A percentile compares a stretch with the other conserved stretches of the same genome.
These are phyloP conservation scores for Globisporangium nodosum DNA, from an alignment of 352 stramenopile species.

Conservation along the genomic window DNA sequence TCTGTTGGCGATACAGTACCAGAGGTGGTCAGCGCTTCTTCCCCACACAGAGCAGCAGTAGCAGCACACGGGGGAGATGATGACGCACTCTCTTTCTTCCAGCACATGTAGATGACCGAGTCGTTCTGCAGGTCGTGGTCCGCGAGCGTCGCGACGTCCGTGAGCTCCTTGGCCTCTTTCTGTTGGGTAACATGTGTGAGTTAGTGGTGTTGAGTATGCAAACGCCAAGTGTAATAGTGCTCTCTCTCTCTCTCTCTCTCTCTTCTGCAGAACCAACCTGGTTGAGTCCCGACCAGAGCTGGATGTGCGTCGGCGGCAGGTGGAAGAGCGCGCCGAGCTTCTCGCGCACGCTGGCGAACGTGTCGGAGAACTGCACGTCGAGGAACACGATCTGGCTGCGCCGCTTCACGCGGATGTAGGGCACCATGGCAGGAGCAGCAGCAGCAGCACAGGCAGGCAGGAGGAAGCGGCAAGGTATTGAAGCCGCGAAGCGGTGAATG, in stretches of 20 bases:
- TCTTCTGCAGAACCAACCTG: constrained; percentile 23
- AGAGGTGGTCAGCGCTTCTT: background rate
- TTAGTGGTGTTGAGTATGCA: background rate
- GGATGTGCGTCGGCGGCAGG: constrained; percentile 45
- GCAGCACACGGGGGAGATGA: background rate
- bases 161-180: constrained; percentile 73
- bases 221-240: background rate
- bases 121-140: constrained; percentile 86
- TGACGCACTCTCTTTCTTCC: constrained; percentile 81
- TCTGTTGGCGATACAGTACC: constrained; percentile 20
- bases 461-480: background rate
- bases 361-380: constrained; percentile 71
- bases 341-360: constrained; percentile 80
- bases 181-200: constrained; percentile 2
- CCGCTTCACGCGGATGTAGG: constrained; percentile 89
- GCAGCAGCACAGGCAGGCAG: too few relatives aligned
- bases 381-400: constrained; percentile 85
- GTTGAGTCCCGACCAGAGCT: constrained; percentile 67
- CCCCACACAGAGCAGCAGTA: background rate
- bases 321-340: constrained; percentile 70
- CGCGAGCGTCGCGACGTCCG: constrained; percentile 68
- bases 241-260: background rate
- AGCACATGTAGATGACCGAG: constrained; percentile 81
- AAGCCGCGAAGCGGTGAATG: background rate
- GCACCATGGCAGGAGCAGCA: constrained; percentile 20